These are phyloP conservation scores for Talaromyces sp. DNA, from an alignment of 2,329 filamentous ascomycete species.

Conservation along the genomic window DNA sequence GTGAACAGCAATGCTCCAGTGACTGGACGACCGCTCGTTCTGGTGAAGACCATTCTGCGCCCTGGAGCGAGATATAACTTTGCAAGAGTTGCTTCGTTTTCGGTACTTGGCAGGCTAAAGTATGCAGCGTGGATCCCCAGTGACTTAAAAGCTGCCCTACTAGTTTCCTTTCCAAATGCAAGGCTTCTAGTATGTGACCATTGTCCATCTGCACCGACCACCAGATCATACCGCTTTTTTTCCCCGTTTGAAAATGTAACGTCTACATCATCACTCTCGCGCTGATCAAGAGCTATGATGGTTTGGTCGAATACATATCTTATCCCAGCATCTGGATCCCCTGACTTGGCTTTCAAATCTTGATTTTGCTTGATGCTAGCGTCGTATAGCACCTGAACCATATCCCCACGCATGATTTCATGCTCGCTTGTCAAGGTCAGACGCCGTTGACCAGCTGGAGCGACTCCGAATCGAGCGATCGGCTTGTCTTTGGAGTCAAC, in stretches of 20 bases:
- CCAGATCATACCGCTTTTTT: constrained; percentile 25
- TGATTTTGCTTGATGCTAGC: constrained; percentile 19
- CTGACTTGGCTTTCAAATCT: background rate
- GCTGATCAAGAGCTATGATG: constrained; percentile 26
- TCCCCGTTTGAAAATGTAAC: constrained; percentile 27
- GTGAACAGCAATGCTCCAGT: background rate
- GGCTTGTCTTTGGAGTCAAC: background rate
- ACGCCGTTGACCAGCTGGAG: background rate
- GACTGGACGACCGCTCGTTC: background rate
- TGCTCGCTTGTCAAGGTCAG: constrained; percentile 46
- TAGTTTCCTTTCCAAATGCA: background rate
- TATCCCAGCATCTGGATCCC: background rate
- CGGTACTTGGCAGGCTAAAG: background rate
- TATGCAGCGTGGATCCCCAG: background rate
- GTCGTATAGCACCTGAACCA: constrained; percentile 46
- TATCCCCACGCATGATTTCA: constrained; percentile 55
- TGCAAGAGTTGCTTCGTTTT: background rate
- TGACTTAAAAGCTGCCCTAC: background rate
- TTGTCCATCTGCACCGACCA: constrained; percentile 32
- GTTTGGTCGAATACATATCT: constrained; percentile 34
- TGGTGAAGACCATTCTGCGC: background rate
- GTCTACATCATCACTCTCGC: constrained; percentile 5
- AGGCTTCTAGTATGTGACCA: constrained; percentile 20
- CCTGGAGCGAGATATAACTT: background rate
- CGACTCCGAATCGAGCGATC: background rate